Conservation (phyloP, 2,329 filamentous ascomycete species). For the Penicillium sp. region DNA sequence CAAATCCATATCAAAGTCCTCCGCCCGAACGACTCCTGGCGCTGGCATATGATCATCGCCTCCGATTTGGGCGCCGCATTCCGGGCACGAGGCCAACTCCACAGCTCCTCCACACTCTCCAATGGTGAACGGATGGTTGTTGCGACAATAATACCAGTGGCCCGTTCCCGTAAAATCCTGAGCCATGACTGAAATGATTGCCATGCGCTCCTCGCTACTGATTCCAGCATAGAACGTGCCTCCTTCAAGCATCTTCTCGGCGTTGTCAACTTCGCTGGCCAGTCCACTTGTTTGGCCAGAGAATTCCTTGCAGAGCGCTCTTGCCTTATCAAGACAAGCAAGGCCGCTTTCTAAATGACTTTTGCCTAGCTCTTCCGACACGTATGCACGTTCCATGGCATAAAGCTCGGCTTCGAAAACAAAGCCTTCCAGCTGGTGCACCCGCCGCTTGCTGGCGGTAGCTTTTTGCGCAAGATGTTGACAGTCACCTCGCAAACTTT, state of each 20-base stretch:
- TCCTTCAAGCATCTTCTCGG: conserved; percentile 48
- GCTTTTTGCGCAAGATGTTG: neutral
- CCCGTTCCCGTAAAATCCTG: conserved; percentile 53
- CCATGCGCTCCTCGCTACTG: conserved; percentile 23
- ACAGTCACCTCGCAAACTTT: neutral
- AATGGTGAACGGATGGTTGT: conserved; percentile 55
- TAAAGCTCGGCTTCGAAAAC: neutral
- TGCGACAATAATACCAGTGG: conserved; percentile 44
- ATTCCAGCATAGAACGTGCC: conserved; percentile 8
- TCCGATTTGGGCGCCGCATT: conserved; percentile 61
- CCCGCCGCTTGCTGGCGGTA: neutral
- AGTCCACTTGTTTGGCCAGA: conserved; percentile 37
- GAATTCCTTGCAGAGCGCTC: conserved; percentile 26
- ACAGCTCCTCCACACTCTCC: conserved; percentile 68
- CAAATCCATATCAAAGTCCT: neutral
- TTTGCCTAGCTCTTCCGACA: neutral
- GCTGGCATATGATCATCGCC: conserved; percentile 35
- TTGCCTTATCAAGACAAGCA: conserved; percentile 23
- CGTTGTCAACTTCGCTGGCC: conserved; percentile 48
- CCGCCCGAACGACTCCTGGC: neutral
- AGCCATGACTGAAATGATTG: conserved; percentile 48
- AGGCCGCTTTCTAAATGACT: conserved; percentile 5
- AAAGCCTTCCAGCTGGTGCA: neutral
- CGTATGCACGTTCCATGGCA: conserved; percentile 40
- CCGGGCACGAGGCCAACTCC: conserved; percentile 60